phyloP scores from a whole-genome alignment of 1,139 yeast species.

The Geotrichum candidum region DNA sequence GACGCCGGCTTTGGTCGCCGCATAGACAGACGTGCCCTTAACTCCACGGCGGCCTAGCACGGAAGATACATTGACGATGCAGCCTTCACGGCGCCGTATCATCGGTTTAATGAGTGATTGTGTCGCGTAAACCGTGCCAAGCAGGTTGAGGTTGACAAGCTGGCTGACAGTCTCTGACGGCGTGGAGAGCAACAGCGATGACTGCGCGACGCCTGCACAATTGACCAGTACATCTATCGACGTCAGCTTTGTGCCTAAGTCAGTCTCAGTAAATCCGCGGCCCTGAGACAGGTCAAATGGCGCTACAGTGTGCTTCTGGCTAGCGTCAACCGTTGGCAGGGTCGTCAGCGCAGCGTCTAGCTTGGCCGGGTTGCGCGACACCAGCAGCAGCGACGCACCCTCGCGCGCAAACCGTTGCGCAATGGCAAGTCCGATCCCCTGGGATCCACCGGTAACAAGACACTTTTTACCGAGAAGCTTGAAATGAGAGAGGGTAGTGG shows the following conservation, averaged over 20 bases:
- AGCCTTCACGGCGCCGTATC: slow-evolving; percentile 39
- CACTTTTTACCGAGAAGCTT: slow-evolving; percentile 24
- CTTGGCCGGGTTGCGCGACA: slow-evolving; percentile 48
- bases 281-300: slow-evolving; percentile 47
- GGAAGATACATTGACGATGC: slow-evolving; percentile 67
- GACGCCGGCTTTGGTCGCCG: slow-evolving; percentile 74
- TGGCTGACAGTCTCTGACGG: slow-evolving; percentile 40
- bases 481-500: not conserved
- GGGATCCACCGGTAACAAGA: slow-evolving; percentile 74
- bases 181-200: slow-evolving; percentile 47
- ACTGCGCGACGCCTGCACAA: slow-evolving; percentile 77
- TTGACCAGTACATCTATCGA: slow-evolving; percentile 52
- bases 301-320: slow-evolving; percentile 46
- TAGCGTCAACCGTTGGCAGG: slow-evolving; percentile 33
- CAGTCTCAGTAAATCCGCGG: slow-evolving; percentile 26
- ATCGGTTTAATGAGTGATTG: slow-evolving; percentile 46
- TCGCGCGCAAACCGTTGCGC: slow-evolving; percentile 50
- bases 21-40: slow-evolving; percentile 68
- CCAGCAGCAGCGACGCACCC: slow-evolving; percentile 58
- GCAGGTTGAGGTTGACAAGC: slow-evolving; percentile 56
- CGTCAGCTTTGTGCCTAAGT: slow-evolving; percentile 18
- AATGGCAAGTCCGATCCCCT: slow-evolving; percentile 73
- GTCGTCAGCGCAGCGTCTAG: slow-evolving; percentile 36
- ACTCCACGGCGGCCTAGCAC: slow-evolving; percentile 48
- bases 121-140: slow-evolving; percentile 58